Percentiles rank a stretch among this genome's conserved stretches.
Evolutionary conservation across 2,329 filamentous ascomycete genomes (phyloP).

Genomic region (Thelonectria olida): DNA sequence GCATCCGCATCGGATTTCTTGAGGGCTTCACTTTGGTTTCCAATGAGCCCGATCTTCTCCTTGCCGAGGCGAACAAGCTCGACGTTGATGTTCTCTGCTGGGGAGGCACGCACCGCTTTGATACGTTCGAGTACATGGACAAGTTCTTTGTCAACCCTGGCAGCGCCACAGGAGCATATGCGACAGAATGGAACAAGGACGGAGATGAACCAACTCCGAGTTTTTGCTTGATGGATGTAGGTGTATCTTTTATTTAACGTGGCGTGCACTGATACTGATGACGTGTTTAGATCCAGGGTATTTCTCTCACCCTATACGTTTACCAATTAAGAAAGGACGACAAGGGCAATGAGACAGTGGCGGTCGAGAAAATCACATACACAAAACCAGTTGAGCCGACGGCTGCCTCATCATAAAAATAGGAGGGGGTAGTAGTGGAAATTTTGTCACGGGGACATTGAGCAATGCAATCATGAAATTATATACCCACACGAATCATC

Average conservation of each 20-base stretch:
- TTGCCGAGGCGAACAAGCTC: slow-evolving; percentile 73
- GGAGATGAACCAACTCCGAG: slow-evolving; percentile 84
- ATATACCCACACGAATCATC: slow-evolving; percentile 40
- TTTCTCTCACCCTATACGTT: slow-evolving; percentile 94
- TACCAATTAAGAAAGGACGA: slow-evolving; percentile 85
- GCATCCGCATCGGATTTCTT: slow-evolving; percentile 72
- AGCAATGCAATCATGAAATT: slow-evolving; percentile 35
- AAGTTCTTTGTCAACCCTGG: slow-evolving; percentile 79
- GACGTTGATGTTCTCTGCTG: slow-evolving; percentile 76
- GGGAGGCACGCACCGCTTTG: slow-evolving; percentile 74
- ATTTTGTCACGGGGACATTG: slow-evolving; percentile 22
- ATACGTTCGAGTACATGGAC: slow-evolving; percentile 78
- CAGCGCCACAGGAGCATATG: slow-evolving; percentile 71
- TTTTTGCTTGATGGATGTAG: slow-evolving; percentile 97
- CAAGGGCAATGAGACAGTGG: slow-evolving; percentile 80
- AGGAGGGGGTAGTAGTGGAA: slow-evolving; percentile 10
- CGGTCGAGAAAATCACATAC: slow-evolving; percentile 87
- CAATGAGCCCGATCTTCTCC: slow-evolving; percentile 71
- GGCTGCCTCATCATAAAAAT: slow-evolving; percentile 55
- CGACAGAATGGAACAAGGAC: slow-evolving; percentile 65
- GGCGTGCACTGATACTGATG: slow-evolving; percentile 33
- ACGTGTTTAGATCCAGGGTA: slow-evolving; percentile 81
- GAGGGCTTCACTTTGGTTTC: slow-evolving; percentile 76
- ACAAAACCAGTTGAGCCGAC: slow-evolving; percentile 76
- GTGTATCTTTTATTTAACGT: slow-evolving; percentile 49